Evolutionary conservation across 225 moss, liverwort and hornwort genomes (phyloP), one percentile per base, ranked within the genome.

Genomic region (Bryum argenteum): DNA sequence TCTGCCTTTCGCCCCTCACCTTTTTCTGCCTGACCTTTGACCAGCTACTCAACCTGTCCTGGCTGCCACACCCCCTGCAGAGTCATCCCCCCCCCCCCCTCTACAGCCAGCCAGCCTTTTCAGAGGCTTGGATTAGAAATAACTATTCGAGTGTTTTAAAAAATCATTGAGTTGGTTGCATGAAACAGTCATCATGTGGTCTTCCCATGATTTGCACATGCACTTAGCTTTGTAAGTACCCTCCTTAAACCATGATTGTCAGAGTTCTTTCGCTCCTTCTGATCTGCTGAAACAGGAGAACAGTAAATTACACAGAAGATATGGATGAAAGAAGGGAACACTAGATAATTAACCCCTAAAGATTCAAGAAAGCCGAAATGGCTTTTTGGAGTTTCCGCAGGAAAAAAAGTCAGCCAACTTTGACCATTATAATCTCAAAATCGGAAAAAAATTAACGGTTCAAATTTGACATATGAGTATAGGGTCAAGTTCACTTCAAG

Each of bases 1-100:
- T 74, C 74, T 74, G 74, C 74, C 74, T 66, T 74, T 66, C 48
- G 59, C 74, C 74, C 58, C 66, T 66, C 74, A 74, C 23, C 13
- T 23, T 74, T 23, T 74, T 23, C 4, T 23, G 74, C 58, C 50
- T 74, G 74, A 66, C 74, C 66, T 66, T 74, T 66, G 74, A 74
- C 74, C 74, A 66, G 50, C 66, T 38, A 50, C 74, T 58, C 3
- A 40, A 58, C 58, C 74, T 33, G 33, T 33, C 58, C 74, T n/a
- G n/a, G n/a, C n/a, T 74, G 74, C 66, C 66, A 66, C 54, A 19
- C 58, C 54, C 43, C 43, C 10, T n/a, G 17, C 38, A 14, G 16
- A 7, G 18, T 1, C 11, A n/a, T 54, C 28, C 61, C 18, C 18
- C 5, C 43, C 12, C 41, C 42, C 72, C 63, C 59, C 50, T 33